Evolutionary conservation across 805 yeast genomes (phyloP).

Genomic region (Wickerhamomyces tratensis): DNA sequence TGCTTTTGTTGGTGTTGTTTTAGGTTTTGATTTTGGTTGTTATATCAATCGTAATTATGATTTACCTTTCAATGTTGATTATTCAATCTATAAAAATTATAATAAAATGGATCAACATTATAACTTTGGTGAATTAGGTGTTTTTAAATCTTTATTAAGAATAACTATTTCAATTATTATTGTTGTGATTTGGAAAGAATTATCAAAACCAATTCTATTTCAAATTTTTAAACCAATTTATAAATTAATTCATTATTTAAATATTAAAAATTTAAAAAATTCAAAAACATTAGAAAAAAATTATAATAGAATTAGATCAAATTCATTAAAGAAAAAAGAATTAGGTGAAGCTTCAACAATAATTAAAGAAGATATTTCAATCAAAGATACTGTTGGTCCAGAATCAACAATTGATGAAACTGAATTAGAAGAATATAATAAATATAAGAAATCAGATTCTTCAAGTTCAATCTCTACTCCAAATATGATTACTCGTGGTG

Average conservation of each 20-base stretch:
- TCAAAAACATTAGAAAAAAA: not conserved
- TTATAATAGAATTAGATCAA: constrained; percentile 16
- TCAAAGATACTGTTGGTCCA: constrained; percentile 15
- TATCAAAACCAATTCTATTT: constrained; percentile 60
- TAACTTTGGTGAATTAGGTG: constrained; percentile 31
- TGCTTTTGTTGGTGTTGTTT: constrained; percentile 81
- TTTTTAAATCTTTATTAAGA: constrained; percentile 32
- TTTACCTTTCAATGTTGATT: constrained; percentile 14
- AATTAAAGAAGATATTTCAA: constrained; percentile 5
- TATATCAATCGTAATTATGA: constrained; percentile 29
- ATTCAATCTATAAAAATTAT: constrained; percentile 5
- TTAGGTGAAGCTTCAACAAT: constrained; percentile 10
- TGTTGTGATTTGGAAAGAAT: constrained; percentile 65
- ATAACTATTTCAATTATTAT: constrained; percentile 49
- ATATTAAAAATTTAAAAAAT: constrained; percentile 8
- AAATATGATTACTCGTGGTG: constrained; percentile 28
- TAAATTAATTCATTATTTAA: constrained; percentile 14
- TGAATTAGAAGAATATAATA: constrained; percentile 12
- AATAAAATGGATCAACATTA: constrained; percentile 32
- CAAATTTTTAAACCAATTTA: constrained; percentile 51
- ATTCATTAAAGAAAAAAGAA: constrained; percentile 15
- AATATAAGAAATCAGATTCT: not conserved
- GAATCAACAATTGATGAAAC: constrained; percentile 14
- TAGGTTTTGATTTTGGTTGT: constrained; percentile 63
- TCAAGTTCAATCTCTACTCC: not conserved